A percentile compares a stretch with the other conserved stretches of the same genome.
These are phyloP conservation scores for Phlebiopsis flavidoalba DNA, from an alignment of 768 basidiomycete species.

Conservation along the genomic window DNA sequence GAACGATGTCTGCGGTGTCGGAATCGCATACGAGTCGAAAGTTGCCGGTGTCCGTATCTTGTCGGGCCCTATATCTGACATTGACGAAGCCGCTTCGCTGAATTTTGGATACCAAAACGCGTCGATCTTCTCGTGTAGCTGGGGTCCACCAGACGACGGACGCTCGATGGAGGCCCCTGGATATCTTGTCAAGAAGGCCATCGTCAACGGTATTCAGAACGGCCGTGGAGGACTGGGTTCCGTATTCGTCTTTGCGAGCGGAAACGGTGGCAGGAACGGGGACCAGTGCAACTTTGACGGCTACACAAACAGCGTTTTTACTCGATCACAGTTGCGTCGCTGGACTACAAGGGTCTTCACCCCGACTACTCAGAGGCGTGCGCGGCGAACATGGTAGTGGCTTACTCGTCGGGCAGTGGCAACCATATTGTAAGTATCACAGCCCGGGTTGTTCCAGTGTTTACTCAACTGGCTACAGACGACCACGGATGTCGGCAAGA, in stretches of 20 bases:
- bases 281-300: slow-evolving; percentile 99
- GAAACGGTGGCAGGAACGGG: slow-evolving; percentile 85
- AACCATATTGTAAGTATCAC: slow-evolving; percentile 75
- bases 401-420: slow-evolving; percentile 92
- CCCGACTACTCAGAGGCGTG: slow-evolving; percentile 98
- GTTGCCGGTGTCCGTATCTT: slow-evolving; percentile 94
- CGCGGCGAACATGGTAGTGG: slow-evolving; percentile 94
- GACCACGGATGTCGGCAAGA: slow-evolving; percentile 89
- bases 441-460: not conserved
- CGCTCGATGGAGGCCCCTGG: slow-evolving; percentile 91
- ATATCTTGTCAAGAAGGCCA: slow-evolving; percentile 87
- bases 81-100: slow-evolving; percentile 91
- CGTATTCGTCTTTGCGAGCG: slow-evolving; percentile 95
- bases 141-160: slow-evolving; percentile 97
- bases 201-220: slow-evolving; percentile 89
- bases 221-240: slow-evolving; percentile 89
- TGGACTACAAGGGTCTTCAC: slow-evolving; percentile 90
- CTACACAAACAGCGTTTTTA: slow-evolving; percentile 97
- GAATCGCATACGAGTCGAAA: slow-evolving; percentile 87
- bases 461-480: slow-evolving; percentile 45
- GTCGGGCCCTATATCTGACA: slow-evolving; percentile 90
- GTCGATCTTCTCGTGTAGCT: slow-evolving; percentile 93
- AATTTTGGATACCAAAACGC: slow-evolving; percentile 93
- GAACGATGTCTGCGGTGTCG: slow-evolving; percentile 92
- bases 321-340: slow-evolving; percentile 91